phyloP scores from a whole-genome alignment of 1,139 yeast species.

The Trichomonascaceae sp. region DNA sequence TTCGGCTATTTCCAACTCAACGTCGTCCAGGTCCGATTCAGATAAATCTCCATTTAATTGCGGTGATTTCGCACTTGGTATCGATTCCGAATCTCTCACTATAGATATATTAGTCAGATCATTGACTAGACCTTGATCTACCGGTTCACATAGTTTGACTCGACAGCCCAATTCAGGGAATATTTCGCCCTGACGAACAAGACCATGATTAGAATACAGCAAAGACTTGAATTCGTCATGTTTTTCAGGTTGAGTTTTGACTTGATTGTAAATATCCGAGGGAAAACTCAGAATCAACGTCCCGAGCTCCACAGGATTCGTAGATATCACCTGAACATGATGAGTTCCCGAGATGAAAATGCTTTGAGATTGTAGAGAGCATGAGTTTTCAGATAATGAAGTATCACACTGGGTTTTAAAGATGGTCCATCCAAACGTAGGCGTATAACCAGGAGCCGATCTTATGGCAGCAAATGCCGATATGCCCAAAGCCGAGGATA shows the following conservation, averaged over 20 bases:
- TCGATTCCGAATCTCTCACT: slow-evolving; percentile 34
- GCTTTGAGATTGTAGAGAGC: slow-evolving; percentile 15
- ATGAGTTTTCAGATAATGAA: slow-evolving; percentile 17
- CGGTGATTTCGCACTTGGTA: not conserved
- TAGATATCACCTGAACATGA: slow-evolving; percentile 16
- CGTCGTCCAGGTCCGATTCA: slow-evolving; percentile 12
- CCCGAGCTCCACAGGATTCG: slow-evolving; percentile 18
- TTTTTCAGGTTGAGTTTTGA: slow-evolving; percentile 10
- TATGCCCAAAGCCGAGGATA: not conserved
- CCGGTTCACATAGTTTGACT: slow-evolving; percentile 63
- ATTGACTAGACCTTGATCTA: slow-evolving; percentile 55
- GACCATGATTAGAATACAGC: slow-evolving; percentile 10
- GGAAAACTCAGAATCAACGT: slow-evolving; percentile 24
- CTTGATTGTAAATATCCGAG: slow-evolving; percentile 19
- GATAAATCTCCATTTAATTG: slow-evolving; percentile 6
- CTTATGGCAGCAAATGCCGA: slow-evolving; percentile 1
- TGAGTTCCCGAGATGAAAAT: slow-evolving; percentile 13
- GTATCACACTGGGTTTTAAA: not conserved
- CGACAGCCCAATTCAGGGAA: slow-evolving; percentile 20
- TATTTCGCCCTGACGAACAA: slow-evolving; percentile 29
- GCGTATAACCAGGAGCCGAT: slow-evolving; percentile 5
- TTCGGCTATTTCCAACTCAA: slow-evolving; percentile 24
- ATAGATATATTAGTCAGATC: slow-evolving; percentile 47
- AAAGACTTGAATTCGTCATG: slow-evolving; percentile 10
- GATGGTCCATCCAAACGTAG: slow-evolving; percentile 9